phyloP scores from a whole-genome alignment of 179 eudicot genomes.

The Sideroxylon spinosum region DNA sequence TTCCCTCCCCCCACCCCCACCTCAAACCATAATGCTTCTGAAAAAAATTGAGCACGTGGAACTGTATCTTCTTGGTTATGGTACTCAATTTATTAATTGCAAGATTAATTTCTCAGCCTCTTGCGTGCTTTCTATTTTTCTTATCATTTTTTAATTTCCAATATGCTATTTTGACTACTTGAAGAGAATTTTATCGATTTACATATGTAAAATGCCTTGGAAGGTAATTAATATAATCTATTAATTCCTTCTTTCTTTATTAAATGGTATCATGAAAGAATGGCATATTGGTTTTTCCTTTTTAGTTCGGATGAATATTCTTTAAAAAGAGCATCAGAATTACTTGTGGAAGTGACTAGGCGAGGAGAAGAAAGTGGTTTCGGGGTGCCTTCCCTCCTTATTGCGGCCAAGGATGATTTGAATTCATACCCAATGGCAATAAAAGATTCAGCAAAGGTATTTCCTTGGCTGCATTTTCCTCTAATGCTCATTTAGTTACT shows the following conservation, averaged over 20 bases:
- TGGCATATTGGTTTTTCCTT: conserved; percentile 8
- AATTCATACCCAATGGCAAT: conserved; percentile 37
- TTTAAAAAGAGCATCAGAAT: conserved; percentile 41
- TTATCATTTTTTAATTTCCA: background rate
- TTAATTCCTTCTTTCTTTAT: background rate
- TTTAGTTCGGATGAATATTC: conserved; percentile 52
- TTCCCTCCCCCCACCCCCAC: no score
- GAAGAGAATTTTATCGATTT: background rate
- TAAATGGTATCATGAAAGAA: background rate
- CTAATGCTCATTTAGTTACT: background rate
- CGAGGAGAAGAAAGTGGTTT: conserved; percentile 55
- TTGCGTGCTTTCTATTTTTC: background rate
- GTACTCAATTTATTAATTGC: background rate
- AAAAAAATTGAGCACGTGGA: no score
- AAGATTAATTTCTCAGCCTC: background rate
- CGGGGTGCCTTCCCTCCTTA: conserved; percentile 46
- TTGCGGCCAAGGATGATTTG: conserved; percentile 53
- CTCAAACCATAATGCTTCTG: no score
- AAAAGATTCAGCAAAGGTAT: conserved; percentile 45
- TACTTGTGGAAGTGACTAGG: conserved; percentile 43
- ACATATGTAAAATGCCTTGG: background rate
- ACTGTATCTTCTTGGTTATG: background rate
- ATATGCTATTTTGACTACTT: background rate
- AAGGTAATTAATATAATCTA: background rate
- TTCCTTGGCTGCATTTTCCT: background rate